phyloP scores from a whole-genome alignment of 1,284 basidiomycete genomes.

The Ustilago nuda region DNA sequence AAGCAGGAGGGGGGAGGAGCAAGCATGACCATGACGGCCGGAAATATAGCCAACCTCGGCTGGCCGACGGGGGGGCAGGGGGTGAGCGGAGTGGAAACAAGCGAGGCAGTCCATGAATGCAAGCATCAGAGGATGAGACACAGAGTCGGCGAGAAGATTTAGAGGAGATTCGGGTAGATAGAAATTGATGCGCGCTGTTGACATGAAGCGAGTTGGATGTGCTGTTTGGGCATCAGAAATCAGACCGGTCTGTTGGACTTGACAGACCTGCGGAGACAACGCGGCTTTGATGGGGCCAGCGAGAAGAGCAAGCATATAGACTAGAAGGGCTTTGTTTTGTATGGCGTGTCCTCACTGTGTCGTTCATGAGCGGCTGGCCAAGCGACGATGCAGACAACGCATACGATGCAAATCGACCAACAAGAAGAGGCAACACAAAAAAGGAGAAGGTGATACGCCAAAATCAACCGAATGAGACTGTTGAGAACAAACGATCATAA shows the following conservation, averaged over 20 bases:
- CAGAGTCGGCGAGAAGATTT: conserved; percentile 3
- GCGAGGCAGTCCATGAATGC: conserved; percentile 11
- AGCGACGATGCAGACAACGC: background rate
- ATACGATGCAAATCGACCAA: background rate
- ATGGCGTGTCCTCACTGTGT: background rate
- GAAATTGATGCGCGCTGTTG: conserved; percentile 5
- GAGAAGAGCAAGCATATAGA: background rate
- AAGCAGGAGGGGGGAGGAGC: background rate
- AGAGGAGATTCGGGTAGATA: conserved; percentile 12
- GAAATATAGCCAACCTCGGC: background rate
- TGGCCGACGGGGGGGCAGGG: conserved; percentile 17
- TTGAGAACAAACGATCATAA: background rate
- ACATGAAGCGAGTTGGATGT: conserved; percentile 15
- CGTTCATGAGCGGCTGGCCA: background rate
- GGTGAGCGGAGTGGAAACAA: conserved; percentile 14
- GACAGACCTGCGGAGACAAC: conserved; percentile 12
- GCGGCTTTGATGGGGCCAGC: conserved; percentile 17
- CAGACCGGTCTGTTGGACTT: conserved; percentile 22
- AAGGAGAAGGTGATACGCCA: background rate
- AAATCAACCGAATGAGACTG: conserved; percentile 28
- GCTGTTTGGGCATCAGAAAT: conserved; percentile 8
- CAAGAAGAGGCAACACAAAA: background rate
- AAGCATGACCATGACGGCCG: conserved; percentile 11
- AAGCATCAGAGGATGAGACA: conserved; percentile 20
- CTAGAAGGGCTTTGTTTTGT: background rate